Base-by-base conservation (phyloP, 1,284 basidiomycete genomes). In the Phellopilus nigrolimitatus region DNA sequence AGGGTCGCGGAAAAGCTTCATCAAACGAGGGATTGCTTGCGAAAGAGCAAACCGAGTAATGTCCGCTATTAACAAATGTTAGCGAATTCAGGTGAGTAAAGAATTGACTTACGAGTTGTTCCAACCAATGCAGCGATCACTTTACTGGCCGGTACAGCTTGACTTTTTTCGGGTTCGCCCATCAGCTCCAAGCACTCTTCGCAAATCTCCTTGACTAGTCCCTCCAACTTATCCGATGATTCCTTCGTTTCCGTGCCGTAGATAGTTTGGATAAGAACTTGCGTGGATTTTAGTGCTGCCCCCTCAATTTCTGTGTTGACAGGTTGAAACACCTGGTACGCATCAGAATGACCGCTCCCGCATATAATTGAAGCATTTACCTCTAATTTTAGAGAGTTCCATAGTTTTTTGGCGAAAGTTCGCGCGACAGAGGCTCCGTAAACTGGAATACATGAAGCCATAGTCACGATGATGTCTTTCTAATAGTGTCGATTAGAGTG, bases 321-420 rank as follows among this genome's bases (percentile, higher is more conserved):
- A 0, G 94, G 90, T 73, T 95, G 92, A 66, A 95, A 89, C 25
- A 97, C 88, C 91, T 95, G 56, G 9, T 46, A 40, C 30, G 21
- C 10, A 36, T 50, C 15, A 53, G 39, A 33, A 9, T 47, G 38
- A 17, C 12, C 21, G n/a, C 10, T 3, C 17, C 17, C 7, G 12
- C 19, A 27, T 10, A 47, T 0, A 37, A 4, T 22, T 17, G 13
- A 36, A 21, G 43, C 15, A 40, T 68, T 44, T 60, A 90, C 91
- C 76, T 97, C 94, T 15, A 95, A 76, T 63, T 91, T 94, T 28
- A 97, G 68, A 1, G 84, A 76, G 64, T 87, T 93, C 90, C 93
- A 95, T 19, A 97, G 68, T 56, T 91, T 87, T 2, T 74, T 74
- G 0, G 85, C 87, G 55, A 79, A 78, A 17, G 77, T 75, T 7